Evolutionary conservation across 2,329 filamentous ascomycete species (phyloP).

Genomic region (Aspergillus hiratsukae): DNA sequence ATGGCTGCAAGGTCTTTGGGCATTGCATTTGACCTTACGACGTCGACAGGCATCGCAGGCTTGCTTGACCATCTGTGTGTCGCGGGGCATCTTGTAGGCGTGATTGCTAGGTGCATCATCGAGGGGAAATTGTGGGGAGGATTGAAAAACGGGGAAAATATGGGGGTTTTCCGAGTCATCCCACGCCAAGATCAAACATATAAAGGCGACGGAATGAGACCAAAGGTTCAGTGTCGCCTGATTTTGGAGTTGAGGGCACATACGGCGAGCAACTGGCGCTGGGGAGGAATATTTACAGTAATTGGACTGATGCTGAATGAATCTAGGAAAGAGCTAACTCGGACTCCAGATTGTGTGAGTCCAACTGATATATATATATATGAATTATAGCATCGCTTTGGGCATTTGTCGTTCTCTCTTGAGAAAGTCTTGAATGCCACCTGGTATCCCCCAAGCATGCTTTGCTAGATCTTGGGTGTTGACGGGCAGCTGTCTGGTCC

Average conservation of each 20-base stretch:
- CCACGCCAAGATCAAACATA: not conserved
- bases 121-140: not conserved
- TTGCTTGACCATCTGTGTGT: slow-evolving; percentile 5
- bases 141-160: not conserved
- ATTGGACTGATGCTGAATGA: not conserved
- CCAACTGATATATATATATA: too few species aligned
- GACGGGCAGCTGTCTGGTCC: slow-evolving; percentile 2
- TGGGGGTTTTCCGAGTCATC: not conserved
- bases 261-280: too few species aligned
- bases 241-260: too few species aligned
- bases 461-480: not conserved
- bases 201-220: not conserved
- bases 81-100: slow-evolving; percentile 3
- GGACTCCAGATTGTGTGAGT: too few species aligned
- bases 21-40: slow-evolving; percentile 20
- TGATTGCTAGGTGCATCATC: not conserved
- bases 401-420: not conserved
- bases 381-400: too few species aligned
- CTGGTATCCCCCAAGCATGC: not conserved
- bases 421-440: not conserved
- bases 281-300: not conserved
- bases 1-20: slow-evolving; percentile 14
- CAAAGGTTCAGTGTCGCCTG: not conserved
- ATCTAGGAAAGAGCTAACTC: too few species aligned
- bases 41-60: slow-evolving; percentile 24